Evolutionary conservation across 2,329 filamentous ascomycete genomes (phyloP).

Genomic region (Verticillium dahliae): DNA sequence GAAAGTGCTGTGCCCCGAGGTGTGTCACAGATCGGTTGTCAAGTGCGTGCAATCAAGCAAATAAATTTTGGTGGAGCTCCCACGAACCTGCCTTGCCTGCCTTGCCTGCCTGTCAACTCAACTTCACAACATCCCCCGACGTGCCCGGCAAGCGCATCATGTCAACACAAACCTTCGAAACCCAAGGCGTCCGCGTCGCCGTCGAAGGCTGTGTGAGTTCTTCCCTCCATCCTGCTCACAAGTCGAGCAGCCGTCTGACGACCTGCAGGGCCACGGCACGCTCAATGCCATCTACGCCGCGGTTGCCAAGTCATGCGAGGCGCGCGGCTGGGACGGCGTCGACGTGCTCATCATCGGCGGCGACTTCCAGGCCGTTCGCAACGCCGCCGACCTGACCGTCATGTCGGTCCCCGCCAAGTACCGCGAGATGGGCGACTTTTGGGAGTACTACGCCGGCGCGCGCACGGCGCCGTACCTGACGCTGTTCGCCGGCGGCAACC

Average conservation of each 20-base stretch:
- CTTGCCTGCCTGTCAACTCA: background rate
- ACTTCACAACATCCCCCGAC: constrained; percentile 4
- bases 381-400: constrained; percentile 77
- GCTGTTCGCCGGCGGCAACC: constrained; percentile 89
- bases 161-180: constrained; percentile 24
- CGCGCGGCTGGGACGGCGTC: constrained; percentile 71
- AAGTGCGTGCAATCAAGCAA: background rate
- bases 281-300: constrained; percentile 87
- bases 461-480: constrained; percentile 80
- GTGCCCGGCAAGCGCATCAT: constrained; percentile 15
- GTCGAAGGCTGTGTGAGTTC: constrained; percentile 76
- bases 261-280: constrained; percentile 73
- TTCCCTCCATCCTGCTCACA: background rate
- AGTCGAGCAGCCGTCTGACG: background rate
- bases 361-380: constrained; percentile 83
- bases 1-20: background rate
- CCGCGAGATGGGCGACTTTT: constrained; percentile 83
- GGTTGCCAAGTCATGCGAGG: constrained; percentile 59
- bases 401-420: constrained; percentile 90
- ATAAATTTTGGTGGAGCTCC: background rate
- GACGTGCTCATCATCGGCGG: constrained; percentile 93
- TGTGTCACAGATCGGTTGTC: background rate
- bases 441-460: constrained; percentile 82
- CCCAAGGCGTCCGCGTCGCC: constrained; percentile 62
- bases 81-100: background rate